Evolutionary conservation across 805 yeast genomes (phyloP).

Genomic region (Candida pini): DNA sequence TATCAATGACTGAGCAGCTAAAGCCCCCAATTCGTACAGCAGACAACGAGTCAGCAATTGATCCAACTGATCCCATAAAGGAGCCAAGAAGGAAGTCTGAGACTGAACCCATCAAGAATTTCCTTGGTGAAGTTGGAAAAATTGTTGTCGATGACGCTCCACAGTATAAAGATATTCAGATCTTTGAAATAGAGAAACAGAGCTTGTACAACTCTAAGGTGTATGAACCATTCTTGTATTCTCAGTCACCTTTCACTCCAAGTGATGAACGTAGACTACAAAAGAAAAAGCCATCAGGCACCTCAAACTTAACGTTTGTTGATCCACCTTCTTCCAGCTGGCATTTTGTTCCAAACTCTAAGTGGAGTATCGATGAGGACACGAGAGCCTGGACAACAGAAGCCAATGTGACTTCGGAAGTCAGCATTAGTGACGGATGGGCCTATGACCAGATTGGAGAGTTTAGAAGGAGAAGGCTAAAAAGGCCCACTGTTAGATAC

Average conservation of each 20-base stretch:
- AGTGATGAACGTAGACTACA: conserved; percentile 39
- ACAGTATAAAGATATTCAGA: conserved; percentile 56
- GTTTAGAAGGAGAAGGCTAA: conserved; percentile 55
- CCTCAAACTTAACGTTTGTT: conserved; percentile 46
- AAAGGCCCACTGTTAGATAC: conserved; percentile 46
- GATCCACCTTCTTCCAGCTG: conserved; percentile 62
- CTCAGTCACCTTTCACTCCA: conserved; percentile 49
- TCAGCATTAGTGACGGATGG: conserved; percentile 39
- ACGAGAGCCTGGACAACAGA: conserved; percentile 48
- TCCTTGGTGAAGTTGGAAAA: no score
- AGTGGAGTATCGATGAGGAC: conserved; percentile 61
- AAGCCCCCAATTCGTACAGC: neutral
- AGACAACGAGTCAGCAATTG: neutral
- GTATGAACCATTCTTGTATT: conserved; percentile 59
- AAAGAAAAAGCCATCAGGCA: conserved; percentile 63
- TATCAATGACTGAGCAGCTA: no score
- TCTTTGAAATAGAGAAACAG: conserved; percentile 69
- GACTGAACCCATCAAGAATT: conserved; percentile 3
- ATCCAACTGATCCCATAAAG: no score
- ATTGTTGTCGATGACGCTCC: conserved; percentile 70
- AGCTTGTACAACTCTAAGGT: conserved; percentile 47
- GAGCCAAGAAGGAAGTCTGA: neutral
- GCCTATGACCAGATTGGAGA: conserved; percentile 41
- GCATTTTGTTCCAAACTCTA: conserved; percentile 55
- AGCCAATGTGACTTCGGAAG: conserved; percentile 33